Percentiles rank a stretch among this genome's conserved stretches.
These are phyloP conservation scores for Rostrohypoxylon terebratum DNA, from an alignment of 495 filamentous ascomycete species.

Conservation along the genomic window DNA sequence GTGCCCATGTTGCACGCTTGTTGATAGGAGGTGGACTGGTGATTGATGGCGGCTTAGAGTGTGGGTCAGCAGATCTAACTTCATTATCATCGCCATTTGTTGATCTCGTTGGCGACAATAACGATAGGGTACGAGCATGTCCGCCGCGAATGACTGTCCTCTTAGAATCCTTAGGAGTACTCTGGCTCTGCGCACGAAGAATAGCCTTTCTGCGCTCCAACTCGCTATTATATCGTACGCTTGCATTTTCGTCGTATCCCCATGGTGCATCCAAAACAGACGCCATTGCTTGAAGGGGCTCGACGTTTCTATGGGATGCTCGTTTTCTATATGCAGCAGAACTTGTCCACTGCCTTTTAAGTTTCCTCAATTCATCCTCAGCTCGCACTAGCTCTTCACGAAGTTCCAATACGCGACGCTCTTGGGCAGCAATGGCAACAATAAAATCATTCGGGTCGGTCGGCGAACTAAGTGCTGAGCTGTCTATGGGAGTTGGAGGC, in stretches of 20 bases:
- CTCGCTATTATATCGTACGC: slow-evolving; percentile 58
- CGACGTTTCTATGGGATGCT: slow-evolving; percentile 69
- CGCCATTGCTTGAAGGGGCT: slow-evolving; percentile 60
- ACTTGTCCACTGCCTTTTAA: slow-evolving; percentile 85
- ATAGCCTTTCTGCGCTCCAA: slow-evolving; percentile 71
- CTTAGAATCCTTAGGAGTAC: slow-evolving; percentile 52
- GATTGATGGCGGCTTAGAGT: slow-evolving; percentile 38
- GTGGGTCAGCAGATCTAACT: slow-evolving; percentile 46
- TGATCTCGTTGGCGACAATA: slow-evolving; percentile 75
- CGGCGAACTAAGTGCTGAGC: slow-evolving; percentile 60
- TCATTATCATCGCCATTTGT: slow-evolving; percentile 44
- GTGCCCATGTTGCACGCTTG: slow-evolving; percentile 63
- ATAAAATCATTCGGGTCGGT: slow-evolving; percentile 81
- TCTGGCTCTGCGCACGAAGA: slow-evolving; percentile 70
- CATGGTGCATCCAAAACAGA: slow-evolving; percentile 38
- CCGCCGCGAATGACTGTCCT: slow-evolving; percentile 63
- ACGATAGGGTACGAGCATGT: slow-evolving; percentile 82
- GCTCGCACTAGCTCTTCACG: slow-evolving; percentile 86
- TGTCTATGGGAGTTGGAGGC: slow-evolving; percentile 62
- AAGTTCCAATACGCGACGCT: slow-evolving; percentile 91
- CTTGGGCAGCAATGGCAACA: slow-evolving; percentile 89
- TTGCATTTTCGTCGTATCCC: slow-evolving; percentile 52
- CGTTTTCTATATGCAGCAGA: slow-evolving; percentile 84
- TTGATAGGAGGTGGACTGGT: slow-evolving; percentile 45
- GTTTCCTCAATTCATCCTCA: slow-evolving; percentile 76